A percentile compares a stretch with the other conserved stretches of the same genome.
These are phyloP conservation scores for Monilinia vaccinii-corymbosi DNA, from an alignment of 2,329 filamentous ascomycete genomes.

Conservation along the genomic window DNA sequence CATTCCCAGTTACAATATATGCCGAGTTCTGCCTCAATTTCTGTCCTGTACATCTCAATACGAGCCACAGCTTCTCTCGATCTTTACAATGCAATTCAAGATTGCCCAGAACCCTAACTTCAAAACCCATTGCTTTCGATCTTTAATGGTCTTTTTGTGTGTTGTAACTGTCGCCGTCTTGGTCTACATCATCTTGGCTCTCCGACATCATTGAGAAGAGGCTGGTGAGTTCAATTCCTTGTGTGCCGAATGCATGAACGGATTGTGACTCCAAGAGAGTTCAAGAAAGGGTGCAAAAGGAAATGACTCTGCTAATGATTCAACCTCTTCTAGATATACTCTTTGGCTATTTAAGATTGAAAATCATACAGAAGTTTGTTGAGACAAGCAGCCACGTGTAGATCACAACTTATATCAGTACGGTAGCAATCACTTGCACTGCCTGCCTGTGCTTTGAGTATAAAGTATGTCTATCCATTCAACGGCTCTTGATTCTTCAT, in stretches of 20 bases:
- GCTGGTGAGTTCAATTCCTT: not conserved
- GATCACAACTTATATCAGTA: not conserved
- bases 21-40: too few relatives aligned
- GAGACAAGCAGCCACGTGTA: not conserved
- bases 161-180: not conserved
- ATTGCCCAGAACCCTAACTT: not conserved
- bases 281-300: not conserved
- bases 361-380: not conserved
- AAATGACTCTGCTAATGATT: not conserved
- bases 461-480: not conserved
- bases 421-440: not conserved
- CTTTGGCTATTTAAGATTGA: not conserved
- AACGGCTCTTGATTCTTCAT: not conserved
- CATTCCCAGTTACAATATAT: not conserved
- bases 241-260: not conserved
- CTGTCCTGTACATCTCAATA: not conserved
- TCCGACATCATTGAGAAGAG: not conserved
- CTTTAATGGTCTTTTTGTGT: not conserved
- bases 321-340: not conserved
- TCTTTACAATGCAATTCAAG: not conserved
- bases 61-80: not conserved
- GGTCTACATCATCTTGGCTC: not conserved
- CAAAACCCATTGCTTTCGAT: not conserved
- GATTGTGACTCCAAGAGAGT: not conserved
- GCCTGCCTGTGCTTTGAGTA: not conserved